phyloP scores from a whole-genome alignment of 345 rosid genomes.

The Pugionium dolabratum region DNA sequence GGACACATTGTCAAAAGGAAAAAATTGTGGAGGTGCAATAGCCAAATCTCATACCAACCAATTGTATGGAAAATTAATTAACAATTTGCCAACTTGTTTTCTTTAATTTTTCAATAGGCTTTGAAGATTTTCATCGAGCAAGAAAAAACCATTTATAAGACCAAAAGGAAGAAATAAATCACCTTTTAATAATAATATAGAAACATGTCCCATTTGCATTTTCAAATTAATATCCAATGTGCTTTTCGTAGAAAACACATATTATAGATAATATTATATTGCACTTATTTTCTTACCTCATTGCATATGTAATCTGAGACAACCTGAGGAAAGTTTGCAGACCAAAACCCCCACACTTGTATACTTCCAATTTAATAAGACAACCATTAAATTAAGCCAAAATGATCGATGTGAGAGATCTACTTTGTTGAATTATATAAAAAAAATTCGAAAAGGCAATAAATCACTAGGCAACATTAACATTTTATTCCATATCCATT shows the following conservation, averaged over 20 bases:
- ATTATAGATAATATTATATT: not conserved
- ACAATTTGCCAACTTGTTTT: constrained; percentile 40
- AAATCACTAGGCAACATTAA: not conserved
- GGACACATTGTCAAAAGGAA: constrained; percentile 29
- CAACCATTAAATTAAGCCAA: not conserved
- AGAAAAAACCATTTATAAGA: constrained; percentile 28
- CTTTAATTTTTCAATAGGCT: constrained; percentile 14
- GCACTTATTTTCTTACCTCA: constrained; percentile 21
- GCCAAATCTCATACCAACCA: constrained; percentile 25
- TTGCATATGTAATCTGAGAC: constrained; percentile 32
- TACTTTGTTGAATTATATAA: not conserved
- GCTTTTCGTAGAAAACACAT: not conserved
- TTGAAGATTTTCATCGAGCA: constrained; percentile 27
- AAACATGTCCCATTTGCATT: constrained; percentile 18
- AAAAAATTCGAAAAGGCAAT: constrained; percentile 9
- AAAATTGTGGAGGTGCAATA: constrained; percentile 26
- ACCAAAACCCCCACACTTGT: constrained; percentile 4
- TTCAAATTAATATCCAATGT: constrained; percentile 5
- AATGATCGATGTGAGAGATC: not conserved
- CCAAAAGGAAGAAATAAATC: not conserved
- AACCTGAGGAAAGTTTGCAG: constrained; percentile 32
- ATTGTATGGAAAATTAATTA: constrained; percentile 19
- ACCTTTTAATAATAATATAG: not conserved
- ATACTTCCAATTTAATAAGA: constrained; percentile 12
- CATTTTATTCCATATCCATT: not conserved